A percentile compares a stretch with the other conserved stretches of the same genome.
phyloP scores from a whole-genome alignment of 306 rosid species.

The Gleditsia sinensis region DNA sequence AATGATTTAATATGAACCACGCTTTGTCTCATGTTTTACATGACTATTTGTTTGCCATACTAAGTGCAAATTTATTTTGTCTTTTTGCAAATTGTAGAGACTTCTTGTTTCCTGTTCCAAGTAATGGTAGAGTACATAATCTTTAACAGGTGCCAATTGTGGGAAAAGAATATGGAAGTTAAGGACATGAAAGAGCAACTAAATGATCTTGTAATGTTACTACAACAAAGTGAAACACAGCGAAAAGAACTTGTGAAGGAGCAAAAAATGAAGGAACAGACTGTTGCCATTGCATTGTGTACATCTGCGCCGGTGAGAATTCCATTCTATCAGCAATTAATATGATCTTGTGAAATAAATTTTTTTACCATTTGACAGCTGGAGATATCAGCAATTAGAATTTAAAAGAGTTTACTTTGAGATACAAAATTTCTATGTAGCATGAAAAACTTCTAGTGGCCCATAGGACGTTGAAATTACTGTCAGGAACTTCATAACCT shows the following conservation, averaged over 20 bases:
- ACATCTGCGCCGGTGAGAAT: conserved; percentile 61
- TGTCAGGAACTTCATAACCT: conserved; percentile 14
- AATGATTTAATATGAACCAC: conserved; percentile 8
- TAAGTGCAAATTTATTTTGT: not conserved
- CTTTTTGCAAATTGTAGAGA: not conserved
- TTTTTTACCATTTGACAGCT: conserved; percentile 22
- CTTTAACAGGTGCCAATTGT: conserved; percentile 67
- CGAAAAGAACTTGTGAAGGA: conserved; percentile 64
- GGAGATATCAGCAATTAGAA: not conserved
- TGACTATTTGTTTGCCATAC: conserved; percentile 3
- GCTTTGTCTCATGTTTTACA: conserved; percentile 2
- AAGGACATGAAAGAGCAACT: conserved; percentile 77
- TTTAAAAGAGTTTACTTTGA: conserved; percentile 22
- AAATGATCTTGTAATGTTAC: conserved; percentile 56
- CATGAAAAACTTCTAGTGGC: conserved; percentile 7
- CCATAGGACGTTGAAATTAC: conserved; percentile 17
- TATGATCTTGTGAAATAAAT: conserved; percentile 27
- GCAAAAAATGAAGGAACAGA: conserved; percentile 57
- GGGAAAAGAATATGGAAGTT: conserved; percentile 73
- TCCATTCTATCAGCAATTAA: conserved; percentile 27
- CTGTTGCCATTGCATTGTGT: conserved; percentile 44
- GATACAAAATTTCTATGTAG: not conserved
- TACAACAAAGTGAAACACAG: conserved; percentile 68
- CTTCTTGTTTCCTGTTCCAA: conserved; percentile 33
- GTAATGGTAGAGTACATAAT: conserved; percentile 26